Percentiles rank a stretch among this genome's conserved stretches.
These are phyloP conservation scores for Hsuehochloa calcarea DNA, from an alignment of 176 grass and related monocot species.

Conservation along the genomic window DNA sequence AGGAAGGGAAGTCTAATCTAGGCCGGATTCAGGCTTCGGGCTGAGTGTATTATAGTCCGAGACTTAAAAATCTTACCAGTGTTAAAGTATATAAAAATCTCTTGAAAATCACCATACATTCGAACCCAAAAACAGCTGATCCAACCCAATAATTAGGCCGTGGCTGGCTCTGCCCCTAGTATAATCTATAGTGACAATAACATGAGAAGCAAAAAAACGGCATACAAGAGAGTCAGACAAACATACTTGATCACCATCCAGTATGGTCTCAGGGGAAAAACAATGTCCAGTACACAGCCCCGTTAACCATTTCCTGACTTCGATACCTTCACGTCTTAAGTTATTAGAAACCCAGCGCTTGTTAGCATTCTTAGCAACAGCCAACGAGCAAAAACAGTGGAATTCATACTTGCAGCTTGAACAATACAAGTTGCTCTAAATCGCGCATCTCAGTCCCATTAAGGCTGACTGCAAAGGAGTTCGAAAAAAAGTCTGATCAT, in stretches of 20 bases:
- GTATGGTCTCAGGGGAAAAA: too few relatives aligned
- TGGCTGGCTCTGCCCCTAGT: too few relatives aligned
- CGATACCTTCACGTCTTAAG: background rate
- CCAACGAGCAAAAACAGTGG: background rate
- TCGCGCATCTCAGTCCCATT: background rate
- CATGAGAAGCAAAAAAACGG: background rate
- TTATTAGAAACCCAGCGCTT: background rate
- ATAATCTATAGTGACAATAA: too few relatives aligned
- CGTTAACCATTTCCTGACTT: background rate
- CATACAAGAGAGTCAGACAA: background rate
- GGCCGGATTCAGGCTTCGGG: too few relatives aligned
- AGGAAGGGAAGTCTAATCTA: too few relatives aligned
- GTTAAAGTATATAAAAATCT: too few relatives aligned
- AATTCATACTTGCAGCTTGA: background rate
- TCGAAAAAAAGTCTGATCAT: background rate
- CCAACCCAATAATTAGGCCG: too few relatives aligned
- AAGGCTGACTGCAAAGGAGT: background rate
- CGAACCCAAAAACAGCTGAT: too few relatives aligned
- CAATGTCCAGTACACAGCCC: background rate
- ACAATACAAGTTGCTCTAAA: background rate
- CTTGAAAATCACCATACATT: too few relatives aligned
- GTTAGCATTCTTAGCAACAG: background rate
- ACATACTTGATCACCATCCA: background rate
- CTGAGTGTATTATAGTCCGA: too few relatives aligned
- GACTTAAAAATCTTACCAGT: too few relatives aligned